Evolutionary conservation across 2,329 filamentous ascomycete genomes (phyloP), one percentile per base, ranked within the genome.

Genomic region (Fusarium gaditjirri): DNA sequence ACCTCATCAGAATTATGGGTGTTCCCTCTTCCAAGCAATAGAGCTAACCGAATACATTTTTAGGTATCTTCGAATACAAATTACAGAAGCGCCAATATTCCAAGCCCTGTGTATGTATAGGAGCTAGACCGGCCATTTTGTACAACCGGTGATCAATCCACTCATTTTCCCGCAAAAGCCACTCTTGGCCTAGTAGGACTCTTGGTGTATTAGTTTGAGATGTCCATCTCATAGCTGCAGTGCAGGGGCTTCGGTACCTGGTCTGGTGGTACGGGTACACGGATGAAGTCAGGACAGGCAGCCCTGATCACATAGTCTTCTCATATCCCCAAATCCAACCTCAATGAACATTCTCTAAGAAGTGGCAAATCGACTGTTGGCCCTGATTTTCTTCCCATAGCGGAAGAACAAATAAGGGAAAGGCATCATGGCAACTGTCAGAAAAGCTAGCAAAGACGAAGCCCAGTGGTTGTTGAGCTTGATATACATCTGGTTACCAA

Each of bases 401-500:
- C 83, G 83, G 81, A 90, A 91, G 67, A 91, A 91, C 12, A 91
- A 76, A 74, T 87, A 90, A 8, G 90, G 90, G 67, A 92, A 90
- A 2, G 90, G 90, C 80, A 90, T 82, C 87, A 92, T 90, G 53
- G 81, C 85, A 6, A 92, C 76, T 2, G 89, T 88, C 57, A 92
- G 76, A 71, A 92, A 92, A 4, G 85, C 90, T 47, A 92, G 80
- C 44, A 92, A 78, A 43, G 84, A 88, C 2, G 89, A 88, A 12
- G 89, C 90, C 92, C 93, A 94, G 68, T 91, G 89, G 65, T 91
- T 88, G 21, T 92, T 93, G 29, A 95, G 84, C 31, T 83, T 86
- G 13, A 87, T 79, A 77, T 94, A 95, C 90, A 95, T 89, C 72
- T 91, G 91, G 33, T 89, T 87, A 21, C 92, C 92, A 79, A 95